Percentiles rank a stretch among this genome's conserved stretches.
Evolutionary conservation across 2,329 filamentous ascomycete species (phyloP).

Genomic region (Rhynchosporium secalis): DNA sequence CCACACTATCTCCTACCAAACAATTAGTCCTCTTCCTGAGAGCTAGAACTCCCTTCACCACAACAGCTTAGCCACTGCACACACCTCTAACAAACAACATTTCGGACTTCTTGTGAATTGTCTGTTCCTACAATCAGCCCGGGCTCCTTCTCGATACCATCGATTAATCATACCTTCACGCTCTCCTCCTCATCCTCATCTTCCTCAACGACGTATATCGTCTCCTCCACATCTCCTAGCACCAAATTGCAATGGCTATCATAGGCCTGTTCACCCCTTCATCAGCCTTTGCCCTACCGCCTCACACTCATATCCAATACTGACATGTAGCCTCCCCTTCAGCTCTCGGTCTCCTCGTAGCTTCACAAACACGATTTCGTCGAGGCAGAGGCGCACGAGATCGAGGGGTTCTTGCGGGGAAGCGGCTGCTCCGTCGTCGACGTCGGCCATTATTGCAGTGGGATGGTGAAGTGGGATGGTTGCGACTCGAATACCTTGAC

Average conservation of each 20-base stretch:
- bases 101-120: constrained; percentile 93
- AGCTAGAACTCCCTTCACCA: neutral
- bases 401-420: constrained; percentile 84
- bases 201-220: constrained; percentile 90
- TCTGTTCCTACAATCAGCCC: constrained; percentile 51
- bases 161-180: constrained; percentile 59
- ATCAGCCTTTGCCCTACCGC: constrained; percentile 21
- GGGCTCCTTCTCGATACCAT: neutral
- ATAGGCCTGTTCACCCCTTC: constrained; percentile 67
- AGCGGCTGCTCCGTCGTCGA: constrained; percentile 66
- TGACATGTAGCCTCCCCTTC: constrained; percentile 90
- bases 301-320: constrained; percentile 38
- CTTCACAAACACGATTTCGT: constrained; percentile 97
- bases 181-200: constrained; percentile 78
- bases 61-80: constrained; percentile 33
- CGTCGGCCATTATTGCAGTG: constrained; percentile 70
- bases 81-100: constrained; percentile 97
- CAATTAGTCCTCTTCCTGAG: constrained; percentile 23
- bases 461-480: constrained; percentile 5
- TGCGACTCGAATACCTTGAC: neutral
- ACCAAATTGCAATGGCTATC: constrained; percentile 98
- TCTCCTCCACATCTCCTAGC: constrained; percentile 94
- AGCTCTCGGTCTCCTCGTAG: constrained; percentile 92
- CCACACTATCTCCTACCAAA: constrained; percentile 66
- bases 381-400: constrained; percentile 88